Percentiles rank a stretch among this genome's conserved stretches.
Conservation (phyloP, 2,329 filamentous ascomycete species). For the Delphinella strobiligena region DNA sequence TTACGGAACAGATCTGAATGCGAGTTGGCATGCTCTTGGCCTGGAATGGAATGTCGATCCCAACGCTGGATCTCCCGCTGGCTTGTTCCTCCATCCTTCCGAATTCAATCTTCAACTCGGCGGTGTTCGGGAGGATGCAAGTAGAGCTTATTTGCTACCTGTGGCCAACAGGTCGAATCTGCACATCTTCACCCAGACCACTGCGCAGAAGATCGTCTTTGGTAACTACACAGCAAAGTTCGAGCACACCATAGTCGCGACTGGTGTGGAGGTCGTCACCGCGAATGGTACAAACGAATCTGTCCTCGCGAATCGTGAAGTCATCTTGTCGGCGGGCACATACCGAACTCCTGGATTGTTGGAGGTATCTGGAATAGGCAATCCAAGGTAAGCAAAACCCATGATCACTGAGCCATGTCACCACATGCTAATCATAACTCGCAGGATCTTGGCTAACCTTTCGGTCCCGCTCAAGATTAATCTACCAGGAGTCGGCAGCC, state of each 20-base stretch:
- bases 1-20: conserved; percentile 15
- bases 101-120: conserved; percentile 16
- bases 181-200: conserved; percentile 34
- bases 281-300: conserved; percentile 23
- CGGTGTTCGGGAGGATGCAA: conserved; percentile 24
- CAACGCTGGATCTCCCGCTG: conserved; percentile 25
- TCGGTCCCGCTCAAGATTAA: conserved; percentile 22
- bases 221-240: conserved; percentile 20
- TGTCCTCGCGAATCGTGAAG: conserved; percentile 32
- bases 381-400: conserved; percentile 15
- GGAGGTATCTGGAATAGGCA: conserved; percentile 51
- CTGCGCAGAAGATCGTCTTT: conserved; percentile 35
- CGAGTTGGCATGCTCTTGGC: conserved; percentile 24
- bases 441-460: conserved; percentile 3
- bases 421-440: not conserved
- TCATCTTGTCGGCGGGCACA: conserved; percentile 48
- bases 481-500: conserved; percentile 31
- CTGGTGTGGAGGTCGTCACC: conserved; percentile 31
- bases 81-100: conserved; percentile 21
- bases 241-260: conserved; percentile 2
- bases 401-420: not conserved
- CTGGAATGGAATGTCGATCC: conserved; percentile 22
- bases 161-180: conserved; percentile 31
- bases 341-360: conserved; percentile 46
- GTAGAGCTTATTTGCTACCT: conserved; percentile 25